These are phyloP conservation scores for Borealophlyctis nickersoniae DNA, from an alignment of 192 early-diverging fungal species.

Conservation along the genomic window DNA sequence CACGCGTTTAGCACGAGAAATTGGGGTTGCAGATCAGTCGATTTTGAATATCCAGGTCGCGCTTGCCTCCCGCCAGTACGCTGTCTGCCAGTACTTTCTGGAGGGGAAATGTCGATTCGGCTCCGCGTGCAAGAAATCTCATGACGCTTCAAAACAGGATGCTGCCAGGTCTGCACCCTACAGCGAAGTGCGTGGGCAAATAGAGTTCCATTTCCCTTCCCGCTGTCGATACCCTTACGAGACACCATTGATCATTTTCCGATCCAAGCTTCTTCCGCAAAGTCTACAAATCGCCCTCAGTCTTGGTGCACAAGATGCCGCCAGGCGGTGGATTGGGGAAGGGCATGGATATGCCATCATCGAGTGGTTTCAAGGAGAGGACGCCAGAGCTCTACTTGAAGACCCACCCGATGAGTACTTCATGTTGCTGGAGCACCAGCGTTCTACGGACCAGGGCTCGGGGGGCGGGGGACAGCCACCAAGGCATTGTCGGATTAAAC, in stretches of 20 bases:
- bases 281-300: slow-evolving; percentile 9
- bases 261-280: not conserved
- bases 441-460: slow-evolving; percentile 7
- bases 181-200: not conserved
- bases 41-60: slow-evolving; percentile 53
- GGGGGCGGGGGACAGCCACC: not conserved
- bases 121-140: not conserved
- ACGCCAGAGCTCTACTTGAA: slow-evolving; percentile 14
- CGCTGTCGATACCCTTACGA: not conserved
- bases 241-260: not conserved
- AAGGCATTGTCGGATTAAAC: slow-evolving; percentile 7
- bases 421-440: not conserved
- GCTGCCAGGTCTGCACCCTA: not conserved
- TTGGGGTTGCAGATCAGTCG: slow-evolving; percentile 52
- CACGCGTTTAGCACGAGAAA: slow-evolving; percentile 42
- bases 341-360: slow-evolving; percentile 21
- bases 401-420: slow-evolving; percentile 18
- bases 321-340: slow-evolving; percentile 24
- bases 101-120: slow-evolving; percentile 2
- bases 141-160: not conserved
- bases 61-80: not conserved
- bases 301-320: slow-evolving; percentile 13
- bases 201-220: too few species aligned
- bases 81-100: slow-evolving; percentile 44
- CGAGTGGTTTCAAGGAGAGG: slow-evolving; percentile 15